phyloP scores from a whole-genome alignment of 768 basidiomycete genomes.

The Heimioporus sp. region DNA sequence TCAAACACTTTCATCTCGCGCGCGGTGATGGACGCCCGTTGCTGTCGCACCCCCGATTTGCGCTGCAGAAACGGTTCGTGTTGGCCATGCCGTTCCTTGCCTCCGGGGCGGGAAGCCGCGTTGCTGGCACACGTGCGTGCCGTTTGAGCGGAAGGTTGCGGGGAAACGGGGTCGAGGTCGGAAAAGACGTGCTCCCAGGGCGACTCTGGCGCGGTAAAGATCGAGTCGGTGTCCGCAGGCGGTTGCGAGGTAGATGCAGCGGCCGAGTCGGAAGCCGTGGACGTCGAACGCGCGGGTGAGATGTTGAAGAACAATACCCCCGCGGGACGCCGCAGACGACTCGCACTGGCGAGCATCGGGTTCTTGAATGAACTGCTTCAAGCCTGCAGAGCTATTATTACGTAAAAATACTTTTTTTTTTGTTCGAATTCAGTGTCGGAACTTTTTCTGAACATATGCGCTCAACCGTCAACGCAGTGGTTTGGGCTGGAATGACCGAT shows the following conservation, averaged over 20 bases:
- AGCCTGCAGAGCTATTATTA: too few relatives aligned
- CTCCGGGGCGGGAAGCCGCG: background rate
- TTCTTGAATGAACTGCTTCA: too few relatives aligned
- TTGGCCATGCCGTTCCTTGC: background rate
- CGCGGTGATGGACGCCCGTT: slow-evolving; percentile 63
- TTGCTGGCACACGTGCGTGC: slow-evolving; percentile 11
- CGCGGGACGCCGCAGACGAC: slow-evolving; percentile 6
- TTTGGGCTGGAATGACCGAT: too few relatives aligned
- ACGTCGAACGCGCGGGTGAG: background rate
- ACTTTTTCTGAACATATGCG: too few relatives aligned
- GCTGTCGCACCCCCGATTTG: slow-evolving; percentile 16
- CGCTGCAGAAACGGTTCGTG: slow-evolving; percentile 6
- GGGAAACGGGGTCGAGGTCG: slow-evolving; percentile 36
- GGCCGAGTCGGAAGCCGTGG: background rate
- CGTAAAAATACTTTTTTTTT: slow-evolving; percentile 11
- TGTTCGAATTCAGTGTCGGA: too few relatives aligned
- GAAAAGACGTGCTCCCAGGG: slow-evolving; percentile 58
- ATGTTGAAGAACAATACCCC: background rate
- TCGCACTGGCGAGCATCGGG: slow-evolving; percentile 18
- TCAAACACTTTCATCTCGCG: slow-evolving; percentile 65
- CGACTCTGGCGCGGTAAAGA: slow-evolving; percentile 35
- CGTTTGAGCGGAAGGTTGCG: slow-evolving; percentile 16
- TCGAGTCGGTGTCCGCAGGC: slow-evolving; percentile 19
- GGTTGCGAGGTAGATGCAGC: slow-evolving; percentile 4
- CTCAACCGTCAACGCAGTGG: too few relatives aligned